Base-by-base conservation (phyloP, 768 basidiomycete species). In the Paxillus ammoniavirescens region DNA sequence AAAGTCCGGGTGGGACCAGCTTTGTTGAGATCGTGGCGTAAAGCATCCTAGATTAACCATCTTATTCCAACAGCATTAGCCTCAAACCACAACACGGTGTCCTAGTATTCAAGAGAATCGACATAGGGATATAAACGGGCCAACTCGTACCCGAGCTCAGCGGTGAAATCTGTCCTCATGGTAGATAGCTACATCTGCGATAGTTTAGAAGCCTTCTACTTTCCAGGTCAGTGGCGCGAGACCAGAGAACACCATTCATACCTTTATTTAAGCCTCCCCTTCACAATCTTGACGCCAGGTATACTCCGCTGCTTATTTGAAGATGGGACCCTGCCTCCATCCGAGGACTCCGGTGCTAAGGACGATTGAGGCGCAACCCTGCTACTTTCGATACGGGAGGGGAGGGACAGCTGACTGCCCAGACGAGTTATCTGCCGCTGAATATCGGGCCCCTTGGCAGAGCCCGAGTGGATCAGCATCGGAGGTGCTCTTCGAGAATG, bases 211-310 rank as follows among this genome's bases (percentile, higher is more conserved):
- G 47, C 26, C n/a, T 50, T 18, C 36, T 9, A 54, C 47, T 46
- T 9, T 18, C 56, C 52, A 52, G 41, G 36, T 52, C 35, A 52
- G 58, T 42, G 54, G 55, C 42, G 42, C 47, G 55, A 49, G 41
- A 15, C 26, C 38, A 4, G 33, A 55, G 18, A 46, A n/a, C 26
- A 45, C 8, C 10, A 40, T 30, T 13, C 8, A 26, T 50, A 42
- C 59, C 60, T 47, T 60, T 60, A 53, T 57, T 58, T 42, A 57
- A n/a, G 6, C 50, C 50, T 14, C 53, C 48, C 59, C 40, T 65
- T 69, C 50, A 65, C 42, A 49, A 69, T 71, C 67, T 65, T 69
- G 14, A 69, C 68, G 37, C 68, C 69, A 37, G 69, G 68, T 61
- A 69, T 61, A 57, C 57, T 59, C 55, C 62, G 67, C 47, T 62